These are phyloP conservation scores for Volvox reticuliferus DNA, from an alignment of 139 green algal species.

Conservation along the genomic window DNA sequence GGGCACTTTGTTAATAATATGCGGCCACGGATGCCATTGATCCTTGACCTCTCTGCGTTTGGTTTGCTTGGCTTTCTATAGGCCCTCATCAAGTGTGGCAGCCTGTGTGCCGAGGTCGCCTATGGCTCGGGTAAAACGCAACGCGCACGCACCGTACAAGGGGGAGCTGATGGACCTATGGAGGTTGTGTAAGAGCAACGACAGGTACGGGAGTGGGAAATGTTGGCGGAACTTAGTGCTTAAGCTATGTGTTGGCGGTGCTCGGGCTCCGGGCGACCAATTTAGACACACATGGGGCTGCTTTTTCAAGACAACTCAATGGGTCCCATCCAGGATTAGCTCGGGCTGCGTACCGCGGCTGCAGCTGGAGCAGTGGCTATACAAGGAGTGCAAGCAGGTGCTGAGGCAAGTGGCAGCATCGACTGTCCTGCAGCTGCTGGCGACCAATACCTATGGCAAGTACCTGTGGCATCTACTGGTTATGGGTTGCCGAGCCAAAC, in stretches of 20 bases:
- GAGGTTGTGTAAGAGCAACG: constrained; percentile 46
- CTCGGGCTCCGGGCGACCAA: no score
- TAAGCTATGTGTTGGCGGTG: no score
- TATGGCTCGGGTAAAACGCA: background rate
- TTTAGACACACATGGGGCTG: no score
- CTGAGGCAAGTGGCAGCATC: constrained; percentile 58
- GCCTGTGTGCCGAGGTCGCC: background rate
- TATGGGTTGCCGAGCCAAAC: no score
- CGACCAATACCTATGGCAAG: constrained; percentile 60
- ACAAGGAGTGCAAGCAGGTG: constrained; percentile 46
- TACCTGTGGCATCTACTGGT: no score
- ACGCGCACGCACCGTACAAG: constrained; percentile 41
- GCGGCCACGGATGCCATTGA: no score
- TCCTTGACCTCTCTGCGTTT: no score
- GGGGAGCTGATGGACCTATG: constrained; percentile 50
- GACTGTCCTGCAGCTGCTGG: constrained; percentile 67
- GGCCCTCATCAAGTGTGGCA: background rate
- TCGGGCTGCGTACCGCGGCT: constrained; percentile 60
- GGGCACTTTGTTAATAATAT: no score
- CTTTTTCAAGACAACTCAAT: no score
- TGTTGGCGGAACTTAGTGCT: no score
- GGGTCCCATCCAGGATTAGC: constrained; percentile 40
- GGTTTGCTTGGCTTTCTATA: background rate
- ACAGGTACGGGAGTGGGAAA: constrained; percentile 36
- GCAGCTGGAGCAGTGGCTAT: constrained; percentile 65